Evolutionary conservation across 2,329 filamentous ascomycete species (phyloP).

Genomic region (Keithomyces neogunnii): DNA sequence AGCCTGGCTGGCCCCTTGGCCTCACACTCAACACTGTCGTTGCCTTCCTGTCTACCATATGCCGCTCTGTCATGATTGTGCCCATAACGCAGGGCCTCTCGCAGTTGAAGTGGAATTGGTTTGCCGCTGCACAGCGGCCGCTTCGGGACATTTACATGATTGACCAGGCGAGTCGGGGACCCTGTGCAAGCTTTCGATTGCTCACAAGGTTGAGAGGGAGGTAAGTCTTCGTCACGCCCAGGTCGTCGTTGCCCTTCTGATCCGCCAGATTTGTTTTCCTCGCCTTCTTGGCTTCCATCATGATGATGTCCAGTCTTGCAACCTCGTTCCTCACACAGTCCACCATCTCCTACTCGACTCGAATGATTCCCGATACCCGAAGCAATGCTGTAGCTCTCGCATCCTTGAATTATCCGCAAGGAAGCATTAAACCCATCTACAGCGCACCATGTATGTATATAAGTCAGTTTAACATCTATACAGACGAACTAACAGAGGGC

Average conservation of each 20-base stretch:
- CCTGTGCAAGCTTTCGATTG: background rate
- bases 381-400: too few relatives aligned
- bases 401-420: too few relatives aligned
- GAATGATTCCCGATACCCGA: too few relatives aligned
- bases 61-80: background rate
- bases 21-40: background rate
- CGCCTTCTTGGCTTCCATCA: background rate
- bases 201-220: background rate
- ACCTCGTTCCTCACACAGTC: too few relatives aligned
- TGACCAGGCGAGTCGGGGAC: background rate
- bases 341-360: too few relatives aligned
- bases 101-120: background rate
- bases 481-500: too few relatives aligned
- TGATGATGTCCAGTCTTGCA: too few relatives aligned
- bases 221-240: background rate
- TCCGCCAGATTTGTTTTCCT: background rate
- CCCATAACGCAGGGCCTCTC: background rate
- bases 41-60: background rate
- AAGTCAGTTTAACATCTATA: too few relatives aligned
- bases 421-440: too few relatives aligned
- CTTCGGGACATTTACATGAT: background rate
- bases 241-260: background rate
- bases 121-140: background rate
- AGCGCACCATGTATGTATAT: too few relatives aligned
- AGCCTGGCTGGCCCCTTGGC: background rate